A percentile compares a stretch with the other conserved stretches of the same genome.
phyloP scores from a whole-genome alignment of 2,329 filamentous ascomycete genomes.

The Cladosporium sp. region DNA sequence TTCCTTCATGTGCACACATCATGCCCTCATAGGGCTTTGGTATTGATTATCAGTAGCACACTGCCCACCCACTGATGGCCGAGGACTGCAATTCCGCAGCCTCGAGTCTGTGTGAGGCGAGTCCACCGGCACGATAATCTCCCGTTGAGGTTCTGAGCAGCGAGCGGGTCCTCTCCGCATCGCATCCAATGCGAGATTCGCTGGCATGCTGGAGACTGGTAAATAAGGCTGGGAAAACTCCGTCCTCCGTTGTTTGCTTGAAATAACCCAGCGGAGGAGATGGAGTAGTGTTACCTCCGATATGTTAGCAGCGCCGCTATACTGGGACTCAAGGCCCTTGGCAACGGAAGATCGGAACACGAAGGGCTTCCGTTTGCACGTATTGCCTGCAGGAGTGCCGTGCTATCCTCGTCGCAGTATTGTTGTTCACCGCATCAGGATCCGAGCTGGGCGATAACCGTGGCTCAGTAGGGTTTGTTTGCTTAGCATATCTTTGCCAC shows the following conservation, averaged over 20 bases:
- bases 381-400: background rate
- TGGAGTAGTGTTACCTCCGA: background rate
- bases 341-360: background rate
- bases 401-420: background rate
- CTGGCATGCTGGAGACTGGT: background rate
- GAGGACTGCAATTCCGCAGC: background rate
- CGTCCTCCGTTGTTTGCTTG: background rate
- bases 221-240: constrained; percentile 1
- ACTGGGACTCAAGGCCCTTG: background rate
- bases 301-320: background rate
- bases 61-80: background rate
- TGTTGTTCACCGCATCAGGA: background rate
- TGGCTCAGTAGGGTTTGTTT: background rate
- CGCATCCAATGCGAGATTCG: background rate
- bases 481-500: background rate
- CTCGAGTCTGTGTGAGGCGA: background rate
- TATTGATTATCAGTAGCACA: background rate
- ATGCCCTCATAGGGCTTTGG: background rate
- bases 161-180: background rate
- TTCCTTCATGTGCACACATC: background rate
- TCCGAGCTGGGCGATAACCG: background rate
- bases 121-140: background rate
- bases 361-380: background rate
- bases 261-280: background rate
- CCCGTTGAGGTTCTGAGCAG: background rate